Base-by-base conservation (phyloP, 805 yeast species). In the Cyberlindnera mrakii region DNA sequence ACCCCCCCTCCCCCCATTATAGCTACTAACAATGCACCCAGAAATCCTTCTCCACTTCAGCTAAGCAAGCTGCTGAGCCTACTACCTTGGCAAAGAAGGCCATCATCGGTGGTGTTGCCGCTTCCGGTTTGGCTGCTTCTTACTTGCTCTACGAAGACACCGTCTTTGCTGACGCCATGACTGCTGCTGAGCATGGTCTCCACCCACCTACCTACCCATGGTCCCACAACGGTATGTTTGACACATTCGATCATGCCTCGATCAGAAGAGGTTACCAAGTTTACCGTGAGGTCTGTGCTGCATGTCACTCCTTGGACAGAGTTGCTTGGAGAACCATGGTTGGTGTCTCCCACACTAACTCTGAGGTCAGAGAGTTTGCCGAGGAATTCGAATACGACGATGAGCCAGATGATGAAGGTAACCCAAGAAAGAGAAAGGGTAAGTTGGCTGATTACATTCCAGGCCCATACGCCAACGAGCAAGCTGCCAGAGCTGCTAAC, bases 181-280 rank as follows among this genome's bases (percentile, higher is more conserved):
- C 99, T 44, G 95, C 93, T 54, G 96, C 98, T 55, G 99, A 93
- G 73, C 98, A 93, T 71, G 99, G 99, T 56, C 78, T 93, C 64
- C 99, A 93, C 68, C 83, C 99, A 31, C 96, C 98, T 51, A 81
- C 81, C 46, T 90, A 75, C 66, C 84, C 80, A 44, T 93, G 98
- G 98, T 77, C 96, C 35, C 98, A 91, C 71, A 80, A 77, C 60
- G 97, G 97, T 55, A 85, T 88, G 82, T 77, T 89, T 56, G 82
- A 81, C 57, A 75, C 96, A 43, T 90, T 88, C 56, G 97, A 90
- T 73, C 97, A 90, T 69, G 89, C 88, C 46, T 82, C 96, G 43
- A 86, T 93, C 63, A 86, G 99, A 77, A 89, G 99, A 79, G 99
- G 99, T 58, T 93, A 84, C 82, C 97, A 88, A 67, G 99, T 93